phyloP scores from a whole-genome alignment of 495 filamentous ascomycete species.

The Astrothelium macrocarpum region DNA sequence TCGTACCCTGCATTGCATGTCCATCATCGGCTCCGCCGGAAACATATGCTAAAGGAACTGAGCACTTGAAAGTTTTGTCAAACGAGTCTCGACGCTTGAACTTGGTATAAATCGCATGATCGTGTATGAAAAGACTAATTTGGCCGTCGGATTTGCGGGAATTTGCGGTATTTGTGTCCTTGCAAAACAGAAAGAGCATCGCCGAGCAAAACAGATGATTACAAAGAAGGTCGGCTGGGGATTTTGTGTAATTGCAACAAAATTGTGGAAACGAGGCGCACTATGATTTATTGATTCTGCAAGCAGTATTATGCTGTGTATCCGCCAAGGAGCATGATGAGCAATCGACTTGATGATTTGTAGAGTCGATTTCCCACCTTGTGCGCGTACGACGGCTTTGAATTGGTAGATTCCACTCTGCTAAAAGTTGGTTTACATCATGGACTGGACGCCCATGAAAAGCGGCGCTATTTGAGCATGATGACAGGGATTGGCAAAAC shows the following conservation, averaged over 20 bases:
- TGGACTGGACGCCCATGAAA: neutral
- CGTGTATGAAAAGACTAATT: too few species aligned
- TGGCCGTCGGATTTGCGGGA: too few species aligned
- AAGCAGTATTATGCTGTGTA: neutral
- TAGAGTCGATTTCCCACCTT: neutral
- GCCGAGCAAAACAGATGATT: neutral
- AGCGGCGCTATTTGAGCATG: neutral
- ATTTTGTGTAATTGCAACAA: neutral
- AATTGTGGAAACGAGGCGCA: neutral
- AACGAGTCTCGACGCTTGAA: too few species aligned
- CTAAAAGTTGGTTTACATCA: neutral
- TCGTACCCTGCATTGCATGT: neutral
- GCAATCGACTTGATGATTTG: neutral
- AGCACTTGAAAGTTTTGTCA: too few species aligned
- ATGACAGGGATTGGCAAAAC: neutral
- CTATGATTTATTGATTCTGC: conserved; percentile 3
- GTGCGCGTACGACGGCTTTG: neutral
- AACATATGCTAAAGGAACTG: neutral
- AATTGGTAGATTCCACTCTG: neutral
- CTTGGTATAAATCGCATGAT: too few species aligned
- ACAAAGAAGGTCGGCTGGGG: neutral
- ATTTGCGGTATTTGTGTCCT: too few species aligned
- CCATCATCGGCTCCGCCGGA: neutral
- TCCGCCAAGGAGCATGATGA: neutral
- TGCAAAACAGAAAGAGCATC: too few species aligned